These are phyloP conservation scores for Anethum foeniculum DNA, from an alignment of 140 eudicot species.

Conservation along the genomic window DNA sequence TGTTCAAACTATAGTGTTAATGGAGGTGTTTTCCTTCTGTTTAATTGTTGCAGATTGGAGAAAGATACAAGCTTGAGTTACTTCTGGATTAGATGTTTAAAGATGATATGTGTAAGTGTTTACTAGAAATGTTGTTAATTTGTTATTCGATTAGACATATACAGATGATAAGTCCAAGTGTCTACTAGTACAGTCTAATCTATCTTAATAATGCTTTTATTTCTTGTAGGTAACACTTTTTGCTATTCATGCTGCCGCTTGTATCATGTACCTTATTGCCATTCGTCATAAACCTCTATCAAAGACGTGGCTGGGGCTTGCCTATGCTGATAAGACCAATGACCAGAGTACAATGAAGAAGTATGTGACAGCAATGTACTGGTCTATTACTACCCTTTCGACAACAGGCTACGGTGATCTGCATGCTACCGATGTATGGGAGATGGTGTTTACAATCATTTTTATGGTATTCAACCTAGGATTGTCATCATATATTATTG, in stretches of 20 bases:
- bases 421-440: slow-evolving; percentile 25
- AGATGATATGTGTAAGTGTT: slow-evolving; percentile 45
- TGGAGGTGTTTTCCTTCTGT: not conserved
- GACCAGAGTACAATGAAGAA: slow-evolving; percentile 9
- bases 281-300: slow-evolving; percentile 18
- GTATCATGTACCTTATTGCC: slow-evolving; percentile 39
- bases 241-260: slow-evolving; percentile 37
- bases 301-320: slow-evolving; percentile 33
- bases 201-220: not conserved
- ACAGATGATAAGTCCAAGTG: not conserved
- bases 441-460: slow-evolving; percentile 22
- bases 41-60: slow-evolving; percentile 32
- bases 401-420: slow-evolving; percentile 38
- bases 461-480: slow-evolving; percentile 38
- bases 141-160: not conserved
- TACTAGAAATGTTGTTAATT: not conserved
- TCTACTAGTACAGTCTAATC: not conserved
- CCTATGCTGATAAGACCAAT: slow-evolving; percentile 12
- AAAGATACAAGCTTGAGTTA: slow-evolving; percentile 37
- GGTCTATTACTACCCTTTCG: slow-evolving; percentile 29
- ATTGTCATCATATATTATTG: slow-evolving; percentile 26
- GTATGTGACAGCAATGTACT: slow-evolving; percentile 33
- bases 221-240: slow-evolving; percentile 41
- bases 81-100: slow-evolving; percentile 31
- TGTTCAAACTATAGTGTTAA: not conserved